phyloP scores from a whole-genome alignment of 805 yeast species.

The Brettanomyces bruxellensis region DNA sequence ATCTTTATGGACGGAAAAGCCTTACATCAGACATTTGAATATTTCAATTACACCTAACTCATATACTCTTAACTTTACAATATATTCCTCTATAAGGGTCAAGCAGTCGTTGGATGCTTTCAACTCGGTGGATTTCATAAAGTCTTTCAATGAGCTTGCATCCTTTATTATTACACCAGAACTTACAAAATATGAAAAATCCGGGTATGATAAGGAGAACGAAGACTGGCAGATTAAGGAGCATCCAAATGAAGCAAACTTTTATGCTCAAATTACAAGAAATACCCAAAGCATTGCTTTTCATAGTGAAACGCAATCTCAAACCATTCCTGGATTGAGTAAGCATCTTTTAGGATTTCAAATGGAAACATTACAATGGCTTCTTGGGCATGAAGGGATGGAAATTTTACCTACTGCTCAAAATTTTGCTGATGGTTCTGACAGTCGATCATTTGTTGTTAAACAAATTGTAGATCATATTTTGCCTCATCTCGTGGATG shows the following conservation, averaged over 20 bases:
- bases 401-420: constrained; percentile 10
- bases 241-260: constrained; percentile 24
- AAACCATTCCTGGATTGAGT: constrained; percentile 11
- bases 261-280: constrained; percentile 42
- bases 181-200: constrained; percentile 17
- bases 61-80: constrained; percentile 2
- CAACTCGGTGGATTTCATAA: constrained; percentile 12
- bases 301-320: constrained; percentile 2
- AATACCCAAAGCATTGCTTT: constrained; percentile 26
- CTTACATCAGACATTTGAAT: background rate
- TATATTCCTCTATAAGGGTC: constrained; percentile 7
- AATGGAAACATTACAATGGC: constrained; percentile 46
- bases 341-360: constrained; percentile 35
- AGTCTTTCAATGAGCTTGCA: constrained; percentile 9
- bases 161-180: constrained; percentile 7
- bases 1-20: background rate
- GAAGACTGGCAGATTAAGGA: constrained; percentile 1
- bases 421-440: background rate
- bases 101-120: constrained; percentile 11
- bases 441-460: background rate
- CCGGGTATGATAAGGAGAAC: constrained; percentile 1
- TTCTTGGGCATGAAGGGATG: constrained; percentile 42
- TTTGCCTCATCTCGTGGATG: background rate
- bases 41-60: background rate
- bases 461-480: background rate